These are phyloP conservation scores for Halophytophthora polymorphica DNA, from an alignment of 352 stramenopile species.

Conservation along the genomic window DNA sequence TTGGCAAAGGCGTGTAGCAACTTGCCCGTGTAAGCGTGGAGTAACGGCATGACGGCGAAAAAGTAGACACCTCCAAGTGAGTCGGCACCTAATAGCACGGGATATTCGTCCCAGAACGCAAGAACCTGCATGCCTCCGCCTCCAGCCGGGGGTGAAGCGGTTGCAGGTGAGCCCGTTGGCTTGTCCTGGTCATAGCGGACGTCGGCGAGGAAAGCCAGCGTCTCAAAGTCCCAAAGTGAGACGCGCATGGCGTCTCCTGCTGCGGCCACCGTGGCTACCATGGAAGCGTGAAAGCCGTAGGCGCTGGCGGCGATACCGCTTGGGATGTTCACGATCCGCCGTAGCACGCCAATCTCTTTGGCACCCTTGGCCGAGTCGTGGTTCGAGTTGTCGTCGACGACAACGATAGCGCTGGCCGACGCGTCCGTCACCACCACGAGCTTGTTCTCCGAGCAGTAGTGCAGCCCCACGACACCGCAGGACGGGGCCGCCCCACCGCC, in stretches of 20 bases:
- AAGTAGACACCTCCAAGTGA: slow-evolving; percentile 51
- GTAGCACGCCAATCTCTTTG: slow-evolving; percentile 43
- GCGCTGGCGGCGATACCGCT: slow-evolving; percentile 47
- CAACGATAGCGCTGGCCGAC: slow-evolving; percentile 41
- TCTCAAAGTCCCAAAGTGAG: slow-evolving; percentile 80
- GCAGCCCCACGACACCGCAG: slow-evolving; percentile 51
- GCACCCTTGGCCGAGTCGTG: slow-evolving; percentile 41
- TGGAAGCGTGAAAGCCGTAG: slow-evolving; percentile 62
- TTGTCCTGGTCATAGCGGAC: slow-evolving; percentile 30
- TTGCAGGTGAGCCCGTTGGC: slow-evolving; percentile 2
- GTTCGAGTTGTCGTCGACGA: slow-evolving; percentile 67
- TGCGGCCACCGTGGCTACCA: slow-evolving; percentile 57
- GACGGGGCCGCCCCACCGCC: slow-evolving; percentile 16
- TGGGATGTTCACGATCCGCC: slow-evolving; percentile 57
- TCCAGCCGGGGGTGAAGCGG: slow-evolving; percentile 2
- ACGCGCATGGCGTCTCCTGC: slow-evolving; percentile 30
- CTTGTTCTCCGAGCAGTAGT: slow-evolving; percentile 80
- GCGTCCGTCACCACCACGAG: slow-evolving; percentile 52
- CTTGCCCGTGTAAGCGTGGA: slow-evolving; percentile 39
- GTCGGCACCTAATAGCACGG: slow-evolving; percentile 53
- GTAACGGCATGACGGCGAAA: slow-evolving; percentile 44
- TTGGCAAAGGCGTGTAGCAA: slow-evolving; percentile 62
- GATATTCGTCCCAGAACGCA: slow-evolving; percentile 71
- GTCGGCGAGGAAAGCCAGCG: slow-evolving; percentile 37
- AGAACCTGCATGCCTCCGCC: slow-evolving; percentile 35